These are phyloP conservation scores for Trichoderma sp. DNA, from an alignment of 2,329 filamentous ascomycete genomes.

Conservation along the genomic window DNA sequence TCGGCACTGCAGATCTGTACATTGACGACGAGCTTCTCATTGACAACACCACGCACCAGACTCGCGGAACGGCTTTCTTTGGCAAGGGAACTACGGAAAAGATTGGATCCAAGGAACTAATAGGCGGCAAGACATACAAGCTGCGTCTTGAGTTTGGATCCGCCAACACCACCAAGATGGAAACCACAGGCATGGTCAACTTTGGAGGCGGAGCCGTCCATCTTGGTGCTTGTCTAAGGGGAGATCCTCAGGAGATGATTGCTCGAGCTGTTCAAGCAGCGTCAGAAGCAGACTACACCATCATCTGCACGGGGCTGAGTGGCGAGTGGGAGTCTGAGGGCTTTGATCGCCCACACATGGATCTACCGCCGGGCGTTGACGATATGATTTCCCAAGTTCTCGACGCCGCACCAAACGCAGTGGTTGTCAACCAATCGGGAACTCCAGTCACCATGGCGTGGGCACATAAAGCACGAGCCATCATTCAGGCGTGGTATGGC, in stretches of 20 bases:
- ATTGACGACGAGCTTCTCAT: background rate
- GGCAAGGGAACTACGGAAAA: conserved; percentile 11
- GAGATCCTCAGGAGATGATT: background rate
- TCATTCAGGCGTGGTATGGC: conserved; percentile 7
- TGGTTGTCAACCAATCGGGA: conserved; percentile 6
- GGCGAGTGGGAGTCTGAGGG: conserved; percentile 13
- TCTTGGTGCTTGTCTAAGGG: background rate
- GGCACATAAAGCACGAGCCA: background rate
- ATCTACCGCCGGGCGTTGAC: background rate
- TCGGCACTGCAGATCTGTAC: background rate
- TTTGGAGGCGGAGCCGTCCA: conserved; percentile 11
- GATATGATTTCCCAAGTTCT: conserved; percentile 3
- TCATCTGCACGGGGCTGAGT: conserved; percentile 4
- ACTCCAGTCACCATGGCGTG: conserved; percentile 7
- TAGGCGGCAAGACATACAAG: background rate
- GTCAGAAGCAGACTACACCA: background rate
- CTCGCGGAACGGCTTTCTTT: conserved; percentile 2
- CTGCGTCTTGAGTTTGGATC: background rate
- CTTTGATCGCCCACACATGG: conserved; percentile 7
- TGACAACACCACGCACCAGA: conserved; percentile 1
- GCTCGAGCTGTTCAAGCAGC: background rate
- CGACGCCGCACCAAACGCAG: background rate
- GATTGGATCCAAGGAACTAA: background rate
- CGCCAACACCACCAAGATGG: conserved; percentile 15
- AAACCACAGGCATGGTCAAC: conserved; percentile 6